Evolutionary conservation across 768 basidiomycete species (phyloP).

Genomic region (Xanthoconium stramineum): DNA sequence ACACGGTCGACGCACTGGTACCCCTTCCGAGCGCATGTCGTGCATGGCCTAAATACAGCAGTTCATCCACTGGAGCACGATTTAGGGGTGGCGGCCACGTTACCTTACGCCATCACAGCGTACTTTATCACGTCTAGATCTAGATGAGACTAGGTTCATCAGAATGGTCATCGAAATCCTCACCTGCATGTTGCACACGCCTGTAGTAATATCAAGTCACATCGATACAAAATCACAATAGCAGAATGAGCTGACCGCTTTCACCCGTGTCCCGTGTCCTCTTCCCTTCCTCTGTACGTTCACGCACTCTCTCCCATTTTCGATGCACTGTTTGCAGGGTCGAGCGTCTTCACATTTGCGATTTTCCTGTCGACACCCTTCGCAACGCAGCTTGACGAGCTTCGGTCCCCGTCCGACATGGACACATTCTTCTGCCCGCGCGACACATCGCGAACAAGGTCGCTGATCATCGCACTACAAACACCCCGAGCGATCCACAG

Average conservation of each 20-base stretch:
- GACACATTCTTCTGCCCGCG: constrained; percentile 52
- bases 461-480: constrained; percentile 59
- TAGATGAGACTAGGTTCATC: constrained; percentile 12
- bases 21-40: constrained; percentile 47
- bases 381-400: constrained; percentile 57
- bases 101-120: constrained; percentile 60
- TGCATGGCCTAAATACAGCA: constrained; percentile 42
- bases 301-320: constrained; percentile 46
- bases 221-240: constrained; percentile 2
- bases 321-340: constrained; percentile 53
- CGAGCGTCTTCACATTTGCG: constrained; percentile 58
- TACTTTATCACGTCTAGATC: constrained; percentile 55
- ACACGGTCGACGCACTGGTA: constrained; percentile 51
- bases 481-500: background rate
- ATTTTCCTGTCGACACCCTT: constrained; percentile 52
- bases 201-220: constrained; percentile 31
- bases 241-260: constrained; percentile 44
- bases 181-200: constrained; percentile 63
- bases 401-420: constrained; percentile 57
- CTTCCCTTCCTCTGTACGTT: constrained; percentile 49
- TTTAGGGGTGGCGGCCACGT: constrained; percentile 8
- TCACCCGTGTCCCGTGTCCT: constrained; percentile 59
- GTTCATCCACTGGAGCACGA: constrained; percentile 3
- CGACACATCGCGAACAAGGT: constrained; percentile 58
- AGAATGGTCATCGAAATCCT: constrained; percentile 15